Evolutionary conservation across 192 early-diverging fungal species (phyloP), one percentile per base, ranked within the genome.

Genomic region (Mortierella hygrophila): DNA sequence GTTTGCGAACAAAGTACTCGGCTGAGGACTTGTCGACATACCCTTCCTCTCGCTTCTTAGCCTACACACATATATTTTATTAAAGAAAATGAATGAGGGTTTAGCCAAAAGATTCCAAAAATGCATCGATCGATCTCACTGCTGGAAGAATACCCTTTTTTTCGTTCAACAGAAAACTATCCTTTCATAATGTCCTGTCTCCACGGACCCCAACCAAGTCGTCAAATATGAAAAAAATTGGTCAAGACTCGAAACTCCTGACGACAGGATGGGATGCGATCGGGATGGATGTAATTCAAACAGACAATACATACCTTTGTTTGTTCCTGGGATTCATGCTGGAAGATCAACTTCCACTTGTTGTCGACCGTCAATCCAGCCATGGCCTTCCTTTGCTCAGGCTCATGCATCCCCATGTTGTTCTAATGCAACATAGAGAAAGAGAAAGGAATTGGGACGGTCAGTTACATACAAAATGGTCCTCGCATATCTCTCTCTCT

Each of bases 281-380:
- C 23, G 9, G 32, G 35, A 52, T 75, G 6, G n/a, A 42, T 35
- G n/a, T 20, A 4, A 49, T 37, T 38, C 23, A 44, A 41, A 8
- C 49, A 52, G 16, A 10, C 4, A 29, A 13, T 10, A 15, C 21
- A 69, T 85, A 85, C 83, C 57, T 81, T 75, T 32, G 84, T 79
- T n/a, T 85, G 83, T 44, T 90, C 90, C 7, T 82, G 82, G 35
- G 90, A 82, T 41, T 88, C 88, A 41, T 93, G 90, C 49, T 91
- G 90, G n/a, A 88, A 91, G 46, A 93, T 89, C 68, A 93, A 87
- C 15, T 91, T 76, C 91, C 92, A 92, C 49, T 93, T 93, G 69
- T 93, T 93, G 21, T 93, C 92, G 1, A 88, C 85, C 20, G 85
- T 68, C 55, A 92, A 85, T 46, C 84, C 80, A 8, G 85, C 40